Evolutionary conservation across 305 asterid species (phyloP), one percentile per base, ranked within the genome.

Genomic region (Coffea humblotiana): DNA sequence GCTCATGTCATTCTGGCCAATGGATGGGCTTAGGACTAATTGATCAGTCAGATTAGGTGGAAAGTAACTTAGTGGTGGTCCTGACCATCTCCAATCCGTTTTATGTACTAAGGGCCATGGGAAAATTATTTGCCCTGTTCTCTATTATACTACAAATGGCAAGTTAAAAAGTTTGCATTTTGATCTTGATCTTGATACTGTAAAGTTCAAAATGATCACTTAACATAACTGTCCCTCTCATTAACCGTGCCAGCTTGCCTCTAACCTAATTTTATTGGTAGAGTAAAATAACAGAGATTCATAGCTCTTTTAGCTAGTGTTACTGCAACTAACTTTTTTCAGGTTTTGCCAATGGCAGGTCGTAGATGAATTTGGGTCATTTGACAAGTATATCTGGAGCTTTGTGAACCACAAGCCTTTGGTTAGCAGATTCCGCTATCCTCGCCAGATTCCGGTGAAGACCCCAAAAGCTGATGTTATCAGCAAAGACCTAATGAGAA

Each of bases 391-490:
- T 67, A 87, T 87, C 74, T 88, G 91, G 91, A 79, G 90, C 64
- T 88, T 88, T 65, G 88, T 86, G 77, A 87, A 83, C 81, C 74
- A 82, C 84, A 88, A 83, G 82, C 88, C 90, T 35, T 76, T 83
- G 37, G 81, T 82, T 18, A 80, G 86, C 71, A 80, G 79, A 60
- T 87, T 85, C 78, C 74, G 84, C 2, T 83, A 87, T 49, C 88
- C 90, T 73, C 87, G 90, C 68, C 91, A 85, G 71, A 88, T 88
- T 63, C 91, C 91, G 0, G 86, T 79, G 56, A 86, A 83, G 84
- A 88, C 90, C 54, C 84, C 91, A 29, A 87, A 85, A 66, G 90
- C 90, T 1, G 88, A 86, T 76, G 80, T 71, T 71, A 85, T 88
- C 60, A 86, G 89, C 86, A 88, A 87, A 70, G 89, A 88, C 78